Base-by-base conservation (phyloP, 495 filamentous ascomycete species). In the Aspergillus funiculosus region DNA sequence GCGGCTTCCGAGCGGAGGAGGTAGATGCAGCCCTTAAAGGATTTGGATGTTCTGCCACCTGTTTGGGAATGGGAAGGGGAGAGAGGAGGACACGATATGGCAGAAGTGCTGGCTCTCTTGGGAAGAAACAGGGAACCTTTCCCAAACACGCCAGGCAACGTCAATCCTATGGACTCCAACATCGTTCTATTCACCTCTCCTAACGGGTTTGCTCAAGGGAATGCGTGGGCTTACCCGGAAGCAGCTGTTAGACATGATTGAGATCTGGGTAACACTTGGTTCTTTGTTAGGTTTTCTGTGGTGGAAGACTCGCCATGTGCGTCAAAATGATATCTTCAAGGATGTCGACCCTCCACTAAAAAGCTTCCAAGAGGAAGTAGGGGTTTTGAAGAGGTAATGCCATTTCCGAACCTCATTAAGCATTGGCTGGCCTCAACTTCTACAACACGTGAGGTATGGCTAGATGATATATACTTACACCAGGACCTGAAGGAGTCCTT, bases 41-140 rank as follows among this genome's bases (percentile, higher is more conserved):
- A 32, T 50, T 11, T 50, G 48, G 48, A 50, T 32, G 5, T 50
- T 50, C 25, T 50, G 48, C 24, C 31, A 44, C 19, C 32, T 50
- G 1, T 50, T 50, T 19, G 48, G 48, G 2, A 44, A 38, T 15
- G 30, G 43, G 26, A 50, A 42, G 32, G 41, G 26, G 17, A 31
- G 39, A 7, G 48, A 50, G 13, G 20, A 31, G n/a, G 48, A 50
- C 34, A n/a, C 34, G 1, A 19, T 30, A 13, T 39, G 48, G 1
- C 48, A 50, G n/a, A 27, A 29, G 6, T 18, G 40, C 14, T 50
- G 48, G 48, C 31, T 50, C 18, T 25, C 39, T n/a, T 39, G 48
- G 1, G 39, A 50, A 10, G n/a, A 25, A 17, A 17, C 13, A 5
- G 34, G 31, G 31, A 30, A 24, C 14, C 42, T 45, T 35, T 30